Conservation (phyloP, 257 asterid species). For the Penstemon newberryi region DNA sequence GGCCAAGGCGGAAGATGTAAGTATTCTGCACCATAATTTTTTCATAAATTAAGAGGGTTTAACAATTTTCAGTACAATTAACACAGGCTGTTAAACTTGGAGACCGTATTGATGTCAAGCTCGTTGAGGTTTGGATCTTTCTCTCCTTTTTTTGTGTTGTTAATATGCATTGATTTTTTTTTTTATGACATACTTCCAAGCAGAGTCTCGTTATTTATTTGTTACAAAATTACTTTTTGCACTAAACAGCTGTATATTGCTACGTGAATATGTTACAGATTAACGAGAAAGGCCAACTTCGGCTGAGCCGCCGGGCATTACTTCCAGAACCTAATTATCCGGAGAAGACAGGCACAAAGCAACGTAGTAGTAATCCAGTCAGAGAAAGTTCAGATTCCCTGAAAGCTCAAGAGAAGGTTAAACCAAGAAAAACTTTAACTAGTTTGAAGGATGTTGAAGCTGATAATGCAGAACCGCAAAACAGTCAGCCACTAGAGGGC, state of each 20-base stretch:
- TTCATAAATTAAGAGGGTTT: constrained; percentile 11
- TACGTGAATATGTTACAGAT: constrained; percentile 43
- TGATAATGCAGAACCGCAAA: constrained; percentile 31
- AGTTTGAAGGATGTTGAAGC: constrained; percentile 37
- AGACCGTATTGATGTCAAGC: constrained; percentile 89
- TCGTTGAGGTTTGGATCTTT: constrained; percentile 71
- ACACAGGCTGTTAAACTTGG: constrained; percentile 87
- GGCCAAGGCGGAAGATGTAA: constrained; percentile 93
- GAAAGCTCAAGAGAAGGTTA: constrained; percentile 46
- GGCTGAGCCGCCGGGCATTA: constrained; percentile 88
- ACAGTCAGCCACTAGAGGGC: constrained; percentile 28
- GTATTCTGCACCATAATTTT: constrained; percentile 33
- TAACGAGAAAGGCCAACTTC: constrained; percentile 96
- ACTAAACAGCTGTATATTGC: not conserved
- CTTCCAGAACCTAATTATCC: constrained; percentile 65
- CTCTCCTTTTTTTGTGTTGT: not conserved
- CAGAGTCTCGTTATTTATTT: too few relatives aligned
- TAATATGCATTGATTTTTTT: too few relatives aligned
- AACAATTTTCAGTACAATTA: constrained; percentile 23
- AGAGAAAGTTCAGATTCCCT: constrained; percentile 40
- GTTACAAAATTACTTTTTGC: too few relatives aligned
- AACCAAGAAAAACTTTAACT: constrained; percentile 32
- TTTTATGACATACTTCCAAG: too few relatives aligned
- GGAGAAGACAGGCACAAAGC: constrained; percentile 49
- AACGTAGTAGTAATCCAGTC: constrained; percentile 29